These are phyloP conservation scores for Cupressus sempervirens DNA, from an alignment of 75 land plant genomes.

Conservation along the genomic window DNA sequence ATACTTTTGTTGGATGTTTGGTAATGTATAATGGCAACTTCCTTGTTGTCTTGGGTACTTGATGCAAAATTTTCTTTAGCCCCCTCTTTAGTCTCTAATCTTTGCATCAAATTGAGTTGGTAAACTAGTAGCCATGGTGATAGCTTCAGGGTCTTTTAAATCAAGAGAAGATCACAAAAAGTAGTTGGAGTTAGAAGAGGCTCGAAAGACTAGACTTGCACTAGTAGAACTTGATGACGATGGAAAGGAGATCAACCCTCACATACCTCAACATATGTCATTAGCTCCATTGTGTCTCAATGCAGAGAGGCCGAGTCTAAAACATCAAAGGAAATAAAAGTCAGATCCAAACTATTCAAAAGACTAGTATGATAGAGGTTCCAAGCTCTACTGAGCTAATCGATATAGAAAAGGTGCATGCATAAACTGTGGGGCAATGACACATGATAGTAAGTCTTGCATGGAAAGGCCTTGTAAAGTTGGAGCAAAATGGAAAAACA, in stretches of 20 bases:
- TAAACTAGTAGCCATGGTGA: too few relatives aligned
- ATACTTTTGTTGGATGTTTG: too few relatives aligned
- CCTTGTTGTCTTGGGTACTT: too few relatives aligned
- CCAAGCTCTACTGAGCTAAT: slow-evolving; percentile 72
- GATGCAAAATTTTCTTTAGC: too few relatives aligned
- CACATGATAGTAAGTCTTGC: too few relatives aligned
- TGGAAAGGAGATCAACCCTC: slow-evolving; percentile 96
- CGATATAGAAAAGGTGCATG: slow-evolving; percentile 53
- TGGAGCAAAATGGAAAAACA: too few relatives aligned
- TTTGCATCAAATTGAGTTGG: too few relatives aligned
- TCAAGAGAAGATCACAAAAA: slow-evolving; percentile 91
- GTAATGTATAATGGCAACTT: too few relatives aligned
- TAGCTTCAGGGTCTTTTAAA: slow-evolving; percentile 53
- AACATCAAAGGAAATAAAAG: slow-evolving; percentile 97
- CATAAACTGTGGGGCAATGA: slow-evolving; percentile 84
- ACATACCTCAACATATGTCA: slow-evolving; percentile 96
- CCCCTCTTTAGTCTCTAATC: too few relatives aligned
- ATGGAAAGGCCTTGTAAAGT: too few relatives aligned
- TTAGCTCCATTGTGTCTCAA: slow-evolving; percentile 98
- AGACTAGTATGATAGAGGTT: slow-evolving; percentile 90
- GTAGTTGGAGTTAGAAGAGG: slow-evolving; percentile 86
- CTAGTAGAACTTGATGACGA: slow-evolving; percentile 96
- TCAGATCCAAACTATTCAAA: slow-evolving; percentile 83
- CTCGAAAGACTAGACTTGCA: slow-evolving; percentile 88
- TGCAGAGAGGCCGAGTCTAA: slow-evolving; percentile 88